Conservation (phyloP, 1,284 basidiomycete genomes). For the Cystobasidium sp. region DNA sequence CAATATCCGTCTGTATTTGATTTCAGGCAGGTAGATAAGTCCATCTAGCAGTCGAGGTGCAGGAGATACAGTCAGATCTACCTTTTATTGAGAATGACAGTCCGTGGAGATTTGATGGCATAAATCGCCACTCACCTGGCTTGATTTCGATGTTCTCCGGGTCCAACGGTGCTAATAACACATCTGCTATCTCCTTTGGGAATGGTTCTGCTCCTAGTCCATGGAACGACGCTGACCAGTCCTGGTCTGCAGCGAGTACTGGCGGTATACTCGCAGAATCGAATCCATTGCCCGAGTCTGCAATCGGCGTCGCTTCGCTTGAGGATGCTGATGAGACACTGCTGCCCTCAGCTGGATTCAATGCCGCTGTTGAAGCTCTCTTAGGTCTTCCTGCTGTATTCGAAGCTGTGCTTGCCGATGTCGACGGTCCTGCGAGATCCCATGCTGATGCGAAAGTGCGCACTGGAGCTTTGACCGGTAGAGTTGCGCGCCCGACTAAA, state of each 20-base stretch:
- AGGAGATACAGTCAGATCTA: neutral
- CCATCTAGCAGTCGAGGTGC: constrained; percentile 68
- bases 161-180: constrained; percentile 76
- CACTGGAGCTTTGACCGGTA: constrained; percentile 9
- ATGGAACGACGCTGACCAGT: constrained; percentile 87
- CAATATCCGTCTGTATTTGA: constrained; percentile 93
- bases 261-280: constrained; percentile 15
- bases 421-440: constrained; percentile 34
- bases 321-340: constrained; percentile 5
- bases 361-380: neutral
- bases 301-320: neutral
- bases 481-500: neutral
- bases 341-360: neutral
- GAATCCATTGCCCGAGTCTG: constrained; percentile 7
- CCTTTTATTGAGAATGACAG: neutral
- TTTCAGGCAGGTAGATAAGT: constrained; percentile 93
- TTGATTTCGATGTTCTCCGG: constrained; percentile 87
- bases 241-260: constrained; percentile 53
- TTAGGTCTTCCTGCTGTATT: neutral
- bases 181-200: constrained; percentile 71
- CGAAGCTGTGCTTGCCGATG: neutral
- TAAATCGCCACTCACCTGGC: constrained; percentile 67
- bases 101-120: too few species aligned
- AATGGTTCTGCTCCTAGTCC: constrained; percentile 83
- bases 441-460: constrained; percentile 31